phyloP scores from a whole-genome alignment of 1,284 basidiomycete species.

The Sporisorium reilianum region DNA sequence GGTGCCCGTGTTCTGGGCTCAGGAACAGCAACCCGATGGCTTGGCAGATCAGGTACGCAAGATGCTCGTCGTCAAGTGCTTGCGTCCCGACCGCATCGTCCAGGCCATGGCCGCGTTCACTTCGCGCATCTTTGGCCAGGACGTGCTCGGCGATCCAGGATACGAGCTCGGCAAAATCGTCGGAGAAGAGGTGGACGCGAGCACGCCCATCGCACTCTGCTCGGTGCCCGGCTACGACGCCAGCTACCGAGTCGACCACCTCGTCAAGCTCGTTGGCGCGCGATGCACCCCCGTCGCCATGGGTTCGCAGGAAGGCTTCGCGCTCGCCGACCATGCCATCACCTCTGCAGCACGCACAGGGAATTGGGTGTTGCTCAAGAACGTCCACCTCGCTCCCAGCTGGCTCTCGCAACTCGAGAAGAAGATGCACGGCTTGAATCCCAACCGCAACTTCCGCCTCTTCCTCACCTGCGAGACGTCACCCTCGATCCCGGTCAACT shows the following conservation, averaged over 20 bases:
- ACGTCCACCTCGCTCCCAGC: conserved; percentile 65
- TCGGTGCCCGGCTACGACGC: conserved; percentile 67
- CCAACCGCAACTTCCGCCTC: conserved; percentile 63
- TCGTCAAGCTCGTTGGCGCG: conserved; percentile 53
- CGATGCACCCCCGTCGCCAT: conserved; percentile 65
- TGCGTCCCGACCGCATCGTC: conserved; percentile 87
- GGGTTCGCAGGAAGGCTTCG: conserved; percentile 66
- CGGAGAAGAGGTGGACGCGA: conserved; percentile 53
- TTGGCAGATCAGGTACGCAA: conserved; percentile 79
- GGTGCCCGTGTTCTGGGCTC: conserved; percentile 79
- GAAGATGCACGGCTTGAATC: conserved; percentile 62
- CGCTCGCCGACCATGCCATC: conserved; percentile 65
- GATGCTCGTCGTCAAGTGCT: conserved; percentile 85
- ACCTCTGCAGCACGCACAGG: conserved; percentile 60
- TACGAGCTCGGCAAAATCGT: conserved; percentile 54
- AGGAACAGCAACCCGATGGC: conserved; percentile 62
- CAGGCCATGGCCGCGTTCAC: conserved; percentile 84
- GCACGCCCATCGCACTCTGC: conserved; percentile 65
- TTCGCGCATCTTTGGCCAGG: conserved; percentile 79
- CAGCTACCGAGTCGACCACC: conserved; percentile 61
- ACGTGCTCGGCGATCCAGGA: conserved; percentile 73
- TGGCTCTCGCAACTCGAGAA: conserved; percentile 67
- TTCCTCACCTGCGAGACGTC: conserved; percentile 68
- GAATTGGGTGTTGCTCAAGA: conserved; percentile 68
- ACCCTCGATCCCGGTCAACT: conserved; percentile 65